Percentiles rank a stretch among this genome's conserved stretches.
Evolutionary conservation across 345 rosid genomes (phyloP).

Genomic region (Turritis glabra): DNA sequence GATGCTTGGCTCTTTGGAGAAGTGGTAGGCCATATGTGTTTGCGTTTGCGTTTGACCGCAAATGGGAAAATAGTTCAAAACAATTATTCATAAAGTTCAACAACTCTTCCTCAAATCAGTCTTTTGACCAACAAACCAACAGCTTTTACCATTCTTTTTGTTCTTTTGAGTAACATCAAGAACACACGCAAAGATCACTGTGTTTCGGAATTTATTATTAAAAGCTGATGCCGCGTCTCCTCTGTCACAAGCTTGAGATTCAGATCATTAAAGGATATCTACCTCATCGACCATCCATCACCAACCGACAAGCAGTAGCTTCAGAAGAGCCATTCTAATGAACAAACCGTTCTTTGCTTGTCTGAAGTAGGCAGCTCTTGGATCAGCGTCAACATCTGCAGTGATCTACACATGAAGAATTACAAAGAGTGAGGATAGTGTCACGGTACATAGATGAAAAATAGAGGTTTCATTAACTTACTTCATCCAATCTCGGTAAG

Average conservation of each 20-base stretch:
- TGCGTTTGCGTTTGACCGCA: constrained; percentile 16
- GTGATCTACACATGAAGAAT: constrained; percentile 51
- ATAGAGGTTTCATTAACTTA: constrained; percentile 12
- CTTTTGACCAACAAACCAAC: constrained; percentile 22
- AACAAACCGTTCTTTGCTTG: constrained; percentile 98
- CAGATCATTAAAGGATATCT: constrained; percentile 1
- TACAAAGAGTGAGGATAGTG: background rate
- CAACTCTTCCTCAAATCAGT: constrained; percentile 20
- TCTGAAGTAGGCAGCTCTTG: constrained; percentile 95
- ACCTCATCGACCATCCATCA: constrained; percentile 11
- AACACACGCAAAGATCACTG: background rate
- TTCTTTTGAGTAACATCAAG: constrained; percentile 4
- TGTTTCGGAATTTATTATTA: constrained; percentile 15
- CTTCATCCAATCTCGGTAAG: constrained; percentile 96
- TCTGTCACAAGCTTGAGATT: constrained; percentile 20
- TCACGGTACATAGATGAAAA: background rate
- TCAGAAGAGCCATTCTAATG: constrained; percentile 90
- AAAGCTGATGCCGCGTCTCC: constrained; percentile 4
- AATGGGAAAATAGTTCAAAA: constrained; percentile 1
- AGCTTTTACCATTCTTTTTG: constrained; percentile 14
- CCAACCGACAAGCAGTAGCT: constrained; percentile 44
- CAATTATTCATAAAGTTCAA: constrained; percentile 2
- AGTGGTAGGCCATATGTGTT: constrained; percentile 8
- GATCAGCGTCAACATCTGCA: constrained; percentile 77
- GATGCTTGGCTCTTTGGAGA: background rate